Evolutionary conservation across 1,284 basidiomycete genomes (phyloP), one percentile per base, ranked within the genome.

Genomic region (Marasmius fiardii): DNA sequence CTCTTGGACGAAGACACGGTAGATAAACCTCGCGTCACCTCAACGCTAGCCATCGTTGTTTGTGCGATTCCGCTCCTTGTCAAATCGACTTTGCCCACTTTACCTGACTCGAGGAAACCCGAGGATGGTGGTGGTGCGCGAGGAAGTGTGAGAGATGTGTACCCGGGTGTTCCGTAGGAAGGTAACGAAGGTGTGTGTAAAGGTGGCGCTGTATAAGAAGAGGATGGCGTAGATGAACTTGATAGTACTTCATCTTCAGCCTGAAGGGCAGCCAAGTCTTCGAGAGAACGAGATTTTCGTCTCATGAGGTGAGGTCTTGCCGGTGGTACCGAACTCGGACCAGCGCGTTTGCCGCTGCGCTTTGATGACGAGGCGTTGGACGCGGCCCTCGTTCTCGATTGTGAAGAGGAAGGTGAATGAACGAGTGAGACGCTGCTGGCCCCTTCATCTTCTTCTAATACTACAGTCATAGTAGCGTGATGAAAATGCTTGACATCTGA

Each of bases 11-110:
- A n/a, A 7, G 11, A 10, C 16, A 20, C 11, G 2, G 39, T 14
- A 2, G 39, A 41, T 41, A 41, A n/a, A 16, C 39, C 39, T 2
- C 39, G 39, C n/a, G 88, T 82, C 45, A 92, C 81, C 57, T 92
- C 90, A 55, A 94, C 82, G 43, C 84, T 91, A 8, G 88, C 87
- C 92, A 95, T 94, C 14, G 88, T 91, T 11, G 85, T 86, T 65
- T 92, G 88, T 1, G 91, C 91, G 14, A 91, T 74, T 4, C 92
- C 90, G 23, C 83, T 80, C 16, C 80, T 78, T 3, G 89, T 86
- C 43, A 92, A 73, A 69, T 94, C 89, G 18, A 92, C 71, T 57
- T 76, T 74, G 33, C 84, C 79, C 56, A 71, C 67, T 1, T 62
- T 59, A 37, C 62, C 52, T 0, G 54, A 26, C n/a, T 54, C 55